Evolutionary conservation across 106 monocot genomes (phyloP).

Genomic region (Phalaenopsis equestris): DNA sequence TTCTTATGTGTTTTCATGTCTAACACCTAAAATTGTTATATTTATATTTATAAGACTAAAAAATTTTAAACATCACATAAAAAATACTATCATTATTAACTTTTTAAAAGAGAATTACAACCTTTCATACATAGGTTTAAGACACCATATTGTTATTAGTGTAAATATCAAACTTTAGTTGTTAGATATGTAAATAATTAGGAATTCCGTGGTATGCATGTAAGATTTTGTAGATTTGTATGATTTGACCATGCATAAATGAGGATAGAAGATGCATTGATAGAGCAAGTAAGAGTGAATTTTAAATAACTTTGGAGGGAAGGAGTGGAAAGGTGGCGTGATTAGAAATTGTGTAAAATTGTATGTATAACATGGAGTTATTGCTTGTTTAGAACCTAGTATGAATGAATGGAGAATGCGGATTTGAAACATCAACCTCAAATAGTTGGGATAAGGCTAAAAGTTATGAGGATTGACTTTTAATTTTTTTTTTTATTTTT

Average conservation of each 20-base stretch:
- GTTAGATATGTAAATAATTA: too few relatives aligned
- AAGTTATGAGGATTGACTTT: not conserved
- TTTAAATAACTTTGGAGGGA: not conserved
- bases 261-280: not conserved
- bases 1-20: too few relatives aligned
- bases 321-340: not conserved
- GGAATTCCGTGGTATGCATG: too few relatives aligned
- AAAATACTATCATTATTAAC: too few relatives aligned
- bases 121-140: too few relatives aligned
- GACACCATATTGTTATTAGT: too few relatives aligned
- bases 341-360: not conserved
- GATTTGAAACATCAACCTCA: not conserved
- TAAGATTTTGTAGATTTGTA: not conserved
- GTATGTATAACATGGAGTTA: not conserved
- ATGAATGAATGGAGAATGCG: not conserved
- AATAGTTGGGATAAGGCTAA: not conserved
- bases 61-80: too few relatives aligned
- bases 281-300: not conserved
- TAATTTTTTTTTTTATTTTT: not conserved
- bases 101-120: too few relatives aligned
- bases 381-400: not conserved
- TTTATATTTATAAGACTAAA: too few relatives aligned
- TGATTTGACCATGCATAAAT: not conserved
- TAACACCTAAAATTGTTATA: too few relatives aligned
- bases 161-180: too few relatives aligned